phyloP scores from a whole-genome alignment of 805 yeast species.

The Blastobotrys peoriensis region DNA sequence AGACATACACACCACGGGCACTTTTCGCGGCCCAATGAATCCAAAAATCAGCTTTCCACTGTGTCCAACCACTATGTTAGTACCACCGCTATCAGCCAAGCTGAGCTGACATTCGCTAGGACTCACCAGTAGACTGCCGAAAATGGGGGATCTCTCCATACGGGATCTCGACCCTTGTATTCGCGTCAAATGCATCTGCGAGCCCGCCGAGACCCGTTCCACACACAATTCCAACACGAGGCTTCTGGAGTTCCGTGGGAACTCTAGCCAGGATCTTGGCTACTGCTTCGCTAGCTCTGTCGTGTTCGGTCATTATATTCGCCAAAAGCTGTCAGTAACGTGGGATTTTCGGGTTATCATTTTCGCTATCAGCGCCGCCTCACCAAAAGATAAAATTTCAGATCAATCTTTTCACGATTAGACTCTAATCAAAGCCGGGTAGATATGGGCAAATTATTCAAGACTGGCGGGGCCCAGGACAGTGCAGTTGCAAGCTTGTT shows the following conservation, averaged over 20 bases:
- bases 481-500: not conserved
- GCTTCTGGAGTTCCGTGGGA: slow-evolving; percentile 30
- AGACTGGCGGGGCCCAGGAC: not conserved
- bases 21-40: slow-evolving; percentile 54
- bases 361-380: not conserved
- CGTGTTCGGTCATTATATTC: slow-evolving; percentile 5
- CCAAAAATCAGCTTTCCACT: slow-evolving; percentile 81
- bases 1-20: slow-evolving; percentile 87
- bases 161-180: slow-evolving; percentile 41
- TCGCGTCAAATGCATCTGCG: slow-evolving; percentile 44
- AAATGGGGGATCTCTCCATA: slow-evolving; percentile 77
- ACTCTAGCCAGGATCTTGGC: slow-evolving; percentile 11
- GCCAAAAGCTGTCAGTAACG: not conserved
- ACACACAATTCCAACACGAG: slow-evolving; percentile 75
- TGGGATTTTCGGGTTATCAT: not conserved
- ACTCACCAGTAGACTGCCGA: slow-evolving; percentile 52
- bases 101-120: not conserved
- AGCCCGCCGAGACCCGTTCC: slow-evolving; percentile 95
- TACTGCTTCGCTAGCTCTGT: slow-evolving; percentile 14
- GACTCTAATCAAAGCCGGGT: not conserved
- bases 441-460: not conserved
- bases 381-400: not conserved
- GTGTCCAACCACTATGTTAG: slow-evolving; percentile 67
- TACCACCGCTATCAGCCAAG: no score
- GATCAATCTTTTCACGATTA: not conserved